These are phyloP conservation scores for Aspergillus fijiensis DNA, from an alignment of 2,329 filamentous ascomycete genomes.

Conservation along the genomic window DNA sequence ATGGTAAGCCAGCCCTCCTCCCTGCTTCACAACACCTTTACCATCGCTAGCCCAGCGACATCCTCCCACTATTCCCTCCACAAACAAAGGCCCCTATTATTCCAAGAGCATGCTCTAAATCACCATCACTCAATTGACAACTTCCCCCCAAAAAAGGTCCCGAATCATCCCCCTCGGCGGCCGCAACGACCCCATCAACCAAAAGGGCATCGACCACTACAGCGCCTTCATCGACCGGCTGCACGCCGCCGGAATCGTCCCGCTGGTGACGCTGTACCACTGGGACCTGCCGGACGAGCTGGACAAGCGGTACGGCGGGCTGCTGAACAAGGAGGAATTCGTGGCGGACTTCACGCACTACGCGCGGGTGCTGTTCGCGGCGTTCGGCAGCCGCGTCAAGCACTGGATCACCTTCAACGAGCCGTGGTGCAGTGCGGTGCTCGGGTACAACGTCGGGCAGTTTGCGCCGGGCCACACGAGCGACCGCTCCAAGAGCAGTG, in stretches of 20 bases:
- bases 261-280: conserved; percentile 81
- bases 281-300: conserved; percentile 83
- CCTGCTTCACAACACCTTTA: neutral
- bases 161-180: conserved; percentile 84
- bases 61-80: neutral
- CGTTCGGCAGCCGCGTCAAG: conserved; percentile 71
- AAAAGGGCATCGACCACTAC: conserved; percentile 75
- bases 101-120: neutral
- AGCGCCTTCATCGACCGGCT: conserved; percentile 76
- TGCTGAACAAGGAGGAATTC: conserved; percentile 79
- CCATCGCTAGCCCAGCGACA: neutral
- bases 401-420: conserved; percentile 92
- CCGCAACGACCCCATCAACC: conserved; percentile 76
- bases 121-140: neutral
- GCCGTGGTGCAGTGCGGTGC: conserved; percentile 79
- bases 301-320: conserved; percentile 76
- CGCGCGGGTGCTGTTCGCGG: conserved; percentile 71
- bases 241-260: conserved; percentile 71
- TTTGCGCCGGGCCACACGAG: conserved; percentile 83
- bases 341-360: conserved; percentile 78
- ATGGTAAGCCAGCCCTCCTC: conserved; percentile 46
- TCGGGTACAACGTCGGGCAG: conserved; percentile 74
- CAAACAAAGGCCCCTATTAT: too few relatives aligned
- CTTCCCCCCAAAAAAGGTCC: conserved; percentile 43
- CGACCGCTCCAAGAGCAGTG: conserved; percentile 67